phyloP scores from a whole-genome alignment of 2,329 filamentous ascomycete genomes.

The Neopestalotiopsis rosae region DNA sequence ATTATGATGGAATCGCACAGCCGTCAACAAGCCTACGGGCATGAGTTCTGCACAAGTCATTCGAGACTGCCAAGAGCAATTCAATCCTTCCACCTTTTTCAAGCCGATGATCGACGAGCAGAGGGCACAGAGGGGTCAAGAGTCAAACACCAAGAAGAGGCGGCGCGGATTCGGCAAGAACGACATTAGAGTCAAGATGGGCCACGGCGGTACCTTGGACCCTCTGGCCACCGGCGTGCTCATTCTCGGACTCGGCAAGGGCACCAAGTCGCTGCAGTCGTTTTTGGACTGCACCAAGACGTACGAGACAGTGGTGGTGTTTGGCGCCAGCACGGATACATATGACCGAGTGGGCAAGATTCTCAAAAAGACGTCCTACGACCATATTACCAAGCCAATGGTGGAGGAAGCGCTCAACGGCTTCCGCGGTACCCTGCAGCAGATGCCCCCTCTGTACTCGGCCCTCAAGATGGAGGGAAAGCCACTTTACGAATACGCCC shows the following conservation, averaged over 20 bases:
- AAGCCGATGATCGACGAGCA: conserved; percentile 75
- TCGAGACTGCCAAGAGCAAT: conserved; percentile 82
- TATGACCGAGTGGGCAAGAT: conserved; percentile 90
- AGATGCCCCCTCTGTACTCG: conserved; percentile 91
- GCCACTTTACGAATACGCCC: conserved; percentile 92
- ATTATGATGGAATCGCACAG: conserved; percentile 48
- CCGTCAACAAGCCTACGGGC: conserved; percentile 89
- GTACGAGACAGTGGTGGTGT: conserved; percentile 88
- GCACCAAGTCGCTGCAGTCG: conserved; percentile 79
- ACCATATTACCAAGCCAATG: conserved; percentile 78
- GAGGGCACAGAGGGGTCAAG: conserved; percentile 57
- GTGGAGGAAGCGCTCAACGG: conserved; percentile 77
- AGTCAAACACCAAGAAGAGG: conserved; percentile 63
- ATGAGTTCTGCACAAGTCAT: conserved; percentile 90
- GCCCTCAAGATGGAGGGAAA: conserved; percentile 94
- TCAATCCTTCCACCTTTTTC: conserved; percentile 83
- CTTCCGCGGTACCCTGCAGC: conserved; percentile 84
- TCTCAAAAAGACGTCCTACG: conserved; percentile 74
- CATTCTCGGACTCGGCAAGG: conserved; percentile 84
- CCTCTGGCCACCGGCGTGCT: conserved; percentile 93
- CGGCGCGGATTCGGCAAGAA: conserved; percentile 63
- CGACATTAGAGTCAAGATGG: conserved; percentile 82
- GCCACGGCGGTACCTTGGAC: conserved; percentile 94
- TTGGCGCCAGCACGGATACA: conserved; percentile 90
- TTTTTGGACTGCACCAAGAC: conserved; percentile 92